Base-by-base conservation (phyloP, 2,329 filamentous ascomycete genomes). In the Geosmithia putterillii region DNA sequence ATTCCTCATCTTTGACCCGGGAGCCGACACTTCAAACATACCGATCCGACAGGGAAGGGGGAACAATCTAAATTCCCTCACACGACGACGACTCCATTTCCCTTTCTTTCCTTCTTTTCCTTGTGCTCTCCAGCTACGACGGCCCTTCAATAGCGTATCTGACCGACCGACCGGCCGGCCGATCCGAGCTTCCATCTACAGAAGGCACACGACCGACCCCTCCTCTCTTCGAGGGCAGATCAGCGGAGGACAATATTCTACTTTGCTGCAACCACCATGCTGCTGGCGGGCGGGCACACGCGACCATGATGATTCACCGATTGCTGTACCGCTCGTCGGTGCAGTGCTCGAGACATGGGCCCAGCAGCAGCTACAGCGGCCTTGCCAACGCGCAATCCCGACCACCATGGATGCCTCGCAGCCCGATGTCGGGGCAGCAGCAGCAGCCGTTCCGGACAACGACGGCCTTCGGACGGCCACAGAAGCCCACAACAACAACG, bases 281-380 rank as follows among this genome's bases (percentile, higher is more conserved):
- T 47, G 42, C 50, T 17, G 45, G 50, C 45, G 10, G 10, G 28
- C 28, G 28, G 28, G 14, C 48, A 21, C 32, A 45, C 42, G 42
- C 51, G 15, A 42, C 46, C 44, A 57, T 49, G 38, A 64, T 65
- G 61, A 60, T 64, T 45, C 51, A 59, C 46, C 58, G 61, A 57
- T 50, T 64, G 41, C 46, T 61, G 7, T 49, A 51, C 39, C 57
- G 61, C 45, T 51, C 57, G 42, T 46, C 58, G 49, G 50, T 61
- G 48, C 51, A 55, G 38, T 63, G 54, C 46, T 50, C 55, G 25
- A 55, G 10, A 41, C 51, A 48, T 18, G 21, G 22, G 22, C 28
- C 17, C 41, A 38, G 41, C 32, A 32, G 6, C 28, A 32, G 28
- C 3, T 32, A 32, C 28, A 32, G 28, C 28, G 10, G 12, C 15